These are phyloP conservation scores for Angomonas ambiguus DNA, from an alignment of 208 protist species.

Conservation along the genomic window DNA sequence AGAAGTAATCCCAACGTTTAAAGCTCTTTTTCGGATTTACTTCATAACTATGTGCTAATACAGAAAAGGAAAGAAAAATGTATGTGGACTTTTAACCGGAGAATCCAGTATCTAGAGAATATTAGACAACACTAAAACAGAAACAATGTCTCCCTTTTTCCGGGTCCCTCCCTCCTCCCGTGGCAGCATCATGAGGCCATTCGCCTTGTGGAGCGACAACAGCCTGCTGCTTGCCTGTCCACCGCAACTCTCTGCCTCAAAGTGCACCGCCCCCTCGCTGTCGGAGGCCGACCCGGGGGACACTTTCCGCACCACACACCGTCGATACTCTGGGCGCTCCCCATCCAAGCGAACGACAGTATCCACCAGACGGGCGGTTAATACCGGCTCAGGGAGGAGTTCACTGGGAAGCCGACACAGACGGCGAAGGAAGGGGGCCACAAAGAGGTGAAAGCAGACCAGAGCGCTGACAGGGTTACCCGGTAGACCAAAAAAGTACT, in stretches of 20 bases:
- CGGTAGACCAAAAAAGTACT: background rate
- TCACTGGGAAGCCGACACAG: background rate
- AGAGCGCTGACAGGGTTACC: background rate
- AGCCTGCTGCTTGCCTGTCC: background rate
- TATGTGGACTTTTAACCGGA: background rate
- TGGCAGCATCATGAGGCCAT: slow-evolving; percentile 2
- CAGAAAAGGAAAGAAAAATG: background rate
- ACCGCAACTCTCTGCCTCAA: slow-evolving; percentile 1
- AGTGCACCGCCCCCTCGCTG: background rate
- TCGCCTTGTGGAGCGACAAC: background rate
- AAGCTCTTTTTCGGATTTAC: too few species aligned
- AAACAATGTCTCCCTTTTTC: background rate
- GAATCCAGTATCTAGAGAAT: background rate
- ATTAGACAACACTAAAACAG: background rate
- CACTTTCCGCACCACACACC: background rate
- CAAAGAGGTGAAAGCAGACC: slow-evolving; percentile 4
- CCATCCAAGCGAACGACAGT: background rate
- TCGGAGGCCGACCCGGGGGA: background rate
- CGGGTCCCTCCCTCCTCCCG: background rate
- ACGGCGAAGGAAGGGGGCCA: background rate
- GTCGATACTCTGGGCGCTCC: background rate
- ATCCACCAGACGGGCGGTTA: background rate
- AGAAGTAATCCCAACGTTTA: too few species aligned
- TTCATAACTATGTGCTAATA: too few species aligned
- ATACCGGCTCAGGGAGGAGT: background rate